Evolutionary conservation across 1,284 basidiomycete species (phyloP).

Genomic region (Trametes versicolor): DNA sequence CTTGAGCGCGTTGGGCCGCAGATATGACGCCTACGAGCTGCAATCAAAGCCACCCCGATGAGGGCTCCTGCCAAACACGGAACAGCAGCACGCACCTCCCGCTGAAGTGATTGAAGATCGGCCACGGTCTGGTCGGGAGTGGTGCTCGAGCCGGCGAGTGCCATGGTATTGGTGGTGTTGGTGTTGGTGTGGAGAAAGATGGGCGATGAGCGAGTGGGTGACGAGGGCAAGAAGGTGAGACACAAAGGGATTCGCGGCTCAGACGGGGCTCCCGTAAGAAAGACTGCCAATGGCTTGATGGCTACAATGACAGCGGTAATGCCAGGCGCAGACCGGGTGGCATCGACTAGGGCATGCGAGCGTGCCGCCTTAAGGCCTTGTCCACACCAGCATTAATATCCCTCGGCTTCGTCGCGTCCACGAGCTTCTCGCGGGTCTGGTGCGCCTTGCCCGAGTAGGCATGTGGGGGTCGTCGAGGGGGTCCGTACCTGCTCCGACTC

Average conservation of each 20-base stretch:
- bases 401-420: not conserved
- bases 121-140: not conserved
- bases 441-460: conserved; percentile 21
- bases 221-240: conserved; percentile 1
- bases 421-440: conserved; percentile 16
- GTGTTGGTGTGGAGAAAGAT: not conserved
- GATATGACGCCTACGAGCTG: conserved; percentile 35
- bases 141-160: not conserved
- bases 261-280: not conserved
- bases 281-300: conserved; percentile 1
- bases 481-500: not conserved
- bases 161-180: not conserved
- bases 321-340: not conserved
- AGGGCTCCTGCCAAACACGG: not conserved
- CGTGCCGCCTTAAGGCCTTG: not conserved
- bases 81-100: conserved; percentile 28
- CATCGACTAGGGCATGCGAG: not conserved
- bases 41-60: conserved; percentile 4
- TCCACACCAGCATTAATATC: not conserved
- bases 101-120: conserved; percentile 23
- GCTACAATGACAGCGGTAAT: not conserved
- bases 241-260: not conserved
- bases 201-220: not conserved
- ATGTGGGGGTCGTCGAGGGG: conserved; percentile 16
- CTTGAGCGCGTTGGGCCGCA: conserved; percentile 30